Conservation (phyloP, 1,284 basidiomycete species). For the Rhodotorula sp. region DNA sequence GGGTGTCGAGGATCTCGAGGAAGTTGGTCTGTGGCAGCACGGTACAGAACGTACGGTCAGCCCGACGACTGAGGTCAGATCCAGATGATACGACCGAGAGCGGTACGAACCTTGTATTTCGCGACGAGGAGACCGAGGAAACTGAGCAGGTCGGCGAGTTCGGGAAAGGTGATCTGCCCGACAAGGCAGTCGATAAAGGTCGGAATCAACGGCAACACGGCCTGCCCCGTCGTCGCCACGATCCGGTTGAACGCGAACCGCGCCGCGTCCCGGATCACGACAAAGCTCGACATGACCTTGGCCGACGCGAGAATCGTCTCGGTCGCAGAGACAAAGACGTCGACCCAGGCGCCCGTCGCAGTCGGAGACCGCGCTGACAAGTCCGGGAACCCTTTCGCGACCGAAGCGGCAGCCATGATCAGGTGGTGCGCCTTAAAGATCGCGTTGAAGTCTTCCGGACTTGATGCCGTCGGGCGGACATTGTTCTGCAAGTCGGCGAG, state of each 20-base stretch:
- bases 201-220: constrained; percentile 66
- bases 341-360: constrained; percentile 69
- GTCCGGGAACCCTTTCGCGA: constrained; percentile 92
- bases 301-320: constrained; percentile 85
- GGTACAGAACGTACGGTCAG: too few relatives aligned
- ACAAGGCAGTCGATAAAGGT: constrained; percentile 83
- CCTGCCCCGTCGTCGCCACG: constrained; percentile 80
- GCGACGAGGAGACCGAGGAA: constrained; percentile 90
- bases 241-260: constrained; percentile 92
- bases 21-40: constrained; percentile 81
- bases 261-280: constrained; percentile 89
- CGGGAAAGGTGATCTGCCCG: constrained; percentile 83
- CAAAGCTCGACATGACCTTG: constrained; percentile 81
- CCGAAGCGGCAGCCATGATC: constrained; percentile 89
- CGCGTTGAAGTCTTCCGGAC: constrained; percentile 61
- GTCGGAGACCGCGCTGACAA: constrained; percentile 66
- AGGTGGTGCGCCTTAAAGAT: constrained; percentile 91
- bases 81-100: neutral
- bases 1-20: constrained; percentile 80
- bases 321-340: constrained; percentile 81
- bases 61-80: too few relatives aligned
- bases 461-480: constrained; percentile 58
- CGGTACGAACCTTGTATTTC: constrained; percentile 72
- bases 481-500: constrained; percentile 61
- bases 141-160: constrained; percentile 91